Percentiles rank a stretch among this genome's conserved stretches.
phyloP scores from a whole-genome alignment of 1,139 yeast genomes.

The Blastobotrys elegans region DNA sequence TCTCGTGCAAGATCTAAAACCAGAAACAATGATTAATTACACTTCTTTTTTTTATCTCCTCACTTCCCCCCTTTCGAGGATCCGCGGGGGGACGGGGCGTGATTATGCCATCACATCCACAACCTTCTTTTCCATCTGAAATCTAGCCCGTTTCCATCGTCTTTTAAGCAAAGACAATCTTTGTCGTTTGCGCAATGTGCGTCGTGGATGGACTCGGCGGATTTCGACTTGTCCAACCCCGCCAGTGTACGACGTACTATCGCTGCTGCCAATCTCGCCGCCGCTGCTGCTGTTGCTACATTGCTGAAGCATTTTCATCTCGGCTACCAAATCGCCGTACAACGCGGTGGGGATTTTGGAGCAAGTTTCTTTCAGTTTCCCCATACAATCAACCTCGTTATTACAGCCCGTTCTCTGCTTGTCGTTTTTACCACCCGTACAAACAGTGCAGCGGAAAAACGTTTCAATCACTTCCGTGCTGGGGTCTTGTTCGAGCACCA shows the following conservation, averaged over 20 bases:
- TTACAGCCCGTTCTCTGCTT: too few relatives aligned
- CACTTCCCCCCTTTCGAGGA: too few relatives aligned
- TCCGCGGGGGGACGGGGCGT: conserved; percentile 5
- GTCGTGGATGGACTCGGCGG: neutral
- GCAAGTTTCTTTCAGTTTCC: neutral
- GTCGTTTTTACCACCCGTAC: neutral
- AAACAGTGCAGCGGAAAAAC: conserved; percentile 5
- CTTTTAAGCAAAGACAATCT: neutral
- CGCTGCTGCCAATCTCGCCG: neutral
- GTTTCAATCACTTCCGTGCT: neutral
- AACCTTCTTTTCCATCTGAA: neutral
- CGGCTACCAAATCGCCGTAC: conserved; percentile 6
- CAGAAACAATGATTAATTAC: too few relatives aligned
- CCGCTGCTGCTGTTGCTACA: neutral
- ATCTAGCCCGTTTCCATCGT: neutral
- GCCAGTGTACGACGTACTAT: neutral
- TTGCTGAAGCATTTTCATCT: neutral
- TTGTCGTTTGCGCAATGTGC: neutral
- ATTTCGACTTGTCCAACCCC: neutral
- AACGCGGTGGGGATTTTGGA: conserved; percentile 4
- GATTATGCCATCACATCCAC: conserved; percentile 1
- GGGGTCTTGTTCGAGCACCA: conserved; percentile 2
- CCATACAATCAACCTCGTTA: conserved; percentile 2
- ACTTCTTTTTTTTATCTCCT: too few relatives aligned
- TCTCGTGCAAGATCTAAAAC: too few relatives aligned